Evolutionary conservation across 2,329 filamentous ascomycete species (phyloP).

Genomic region (Bisporella sp.): DNA sequence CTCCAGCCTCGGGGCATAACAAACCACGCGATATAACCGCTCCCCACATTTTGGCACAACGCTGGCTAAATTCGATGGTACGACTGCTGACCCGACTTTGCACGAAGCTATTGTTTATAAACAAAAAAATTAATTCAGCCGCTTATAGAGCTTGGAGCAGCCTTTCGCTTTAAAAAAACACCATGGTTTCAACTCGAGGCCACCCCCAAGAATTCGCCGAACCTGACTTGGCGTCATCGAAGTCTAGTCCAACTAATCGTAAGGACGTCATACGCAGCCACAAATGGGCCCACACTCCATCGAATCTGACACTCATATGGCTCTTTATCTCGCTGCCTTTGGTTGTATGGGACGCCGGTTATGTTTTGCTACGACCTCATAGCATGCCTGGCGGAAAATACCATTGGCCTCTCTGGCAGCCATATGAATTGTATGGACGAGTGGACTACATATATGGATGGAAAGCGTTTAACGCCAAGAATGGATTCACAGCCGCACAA

Average conservation of each 20-base stretch:
- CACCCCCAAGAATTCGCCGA: conserved; percentile 44
- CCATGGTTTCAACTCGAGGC: conserved; percentile 50
- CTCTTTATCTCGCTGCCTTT: conserved; percentile 55
- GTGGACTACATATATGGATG: conserved; percentile 63
- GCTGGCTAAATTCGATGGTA: too few species aligned
- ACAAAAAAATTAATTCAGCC: too few species aligned
- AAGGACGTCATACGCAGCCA: not conserved
- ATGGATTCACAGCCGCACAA: conserved; percentile 61
- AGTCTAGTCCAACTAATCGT: not conserved
- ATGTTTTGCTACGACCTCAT: conserved; percentile 58
- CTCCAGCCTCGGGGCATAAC: too few species aligned
- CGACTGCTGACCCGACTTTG: too few species aligned
- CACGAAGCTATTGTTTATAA: too few species aligned
- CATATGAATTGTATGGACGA: conserved; percentile 58
- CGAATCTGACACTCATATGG: conserved; percentile 52
- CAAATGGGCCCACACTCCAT: conserved; percentile 52
- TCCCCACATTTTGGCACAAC: too few species aligned
- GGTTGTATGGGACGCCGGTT: conserved; percentile 60
- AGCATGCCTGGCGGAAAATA: conserved; percentile 58
- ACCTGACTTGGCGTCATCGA: conserved; percentile 10
- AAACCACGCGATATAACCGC: too few species aligned
- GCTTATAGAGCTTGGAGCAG: too few species aligned
- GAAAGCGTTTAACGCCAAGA: conserved; percentile 49
- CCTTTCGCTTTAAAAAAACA: not conserved
- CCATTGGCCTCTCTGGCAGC: conserved; percentile 56